A percentile compares a stretch with the other conserved stretches of the same genome.
Evolutionary conservation across 805 yeast genomes (phyloP).

Genomic region (Ogataea zsoltii): DNA sequence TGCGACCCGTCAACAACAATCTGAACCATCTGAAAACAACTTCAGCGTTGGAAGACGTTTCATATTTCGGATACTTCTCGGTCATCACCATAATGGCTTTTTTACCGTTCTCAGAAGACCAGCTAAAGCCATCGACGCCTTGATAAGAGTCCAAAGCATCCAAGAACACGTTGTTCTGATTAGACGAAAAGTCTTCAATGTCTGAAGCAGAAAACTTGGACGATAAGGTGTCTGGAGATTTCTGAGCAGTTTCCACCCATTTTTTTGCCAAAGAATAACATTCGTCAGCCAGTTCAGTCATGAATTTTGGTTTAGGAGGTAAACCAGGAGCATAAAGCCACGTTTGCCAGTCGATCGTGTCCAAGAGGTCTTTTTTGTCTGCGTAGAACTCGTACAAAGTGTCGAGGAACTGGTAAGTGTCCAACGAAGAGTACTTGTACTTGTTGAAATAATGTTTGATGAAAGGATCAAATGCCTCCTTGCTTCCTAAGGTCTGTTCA

Average conservation of each 20-base stretch:
- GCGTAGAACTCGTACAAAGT: constrained; percentile 62
- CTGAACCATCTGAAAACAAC: constrained; percentile 76
- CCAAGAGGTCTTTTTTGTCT: constrained; percentile 50
- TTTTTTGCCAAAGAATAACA: constrained; percentile 63
- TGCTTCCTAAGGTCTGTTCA: constrained; percentile 74
- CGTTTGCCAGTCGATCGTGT: constrained; percentile 77
- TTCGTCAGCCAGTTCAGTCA: constrained; percentile 73
- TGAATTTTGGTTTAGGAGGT: constrained; percentile 85
- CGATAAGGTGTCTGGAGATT: constrained; percentile 26
- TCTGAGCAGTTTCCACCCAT: constrained; percentile 53
- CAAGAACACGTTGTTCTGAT: constrained; percentile 77
- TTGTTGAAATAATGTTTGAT: constrained; percentile 74
- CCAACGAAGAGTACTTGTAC: constrained; percentile 70
- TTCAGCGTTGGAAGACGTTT: constrained; percentile 71
- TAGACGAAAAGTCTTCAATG: constrained; percentile 60
- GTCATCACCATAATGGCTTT: constrained; percentile 35
- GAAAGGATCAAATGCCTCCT: constrained; percentile 72
- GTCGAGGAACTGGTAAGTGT: constrained; percentile 79
- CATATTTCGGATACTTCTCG: constrained; percentile 41
- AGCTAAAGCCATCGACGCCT: constrained; percentile 41
- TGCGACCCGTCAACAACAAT: constrained; percentile 58
- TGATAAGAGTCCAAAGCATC: constrained; percentile 61
- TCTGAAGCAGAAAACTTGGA: constrained; percentile 49
- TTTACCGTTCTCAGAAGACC: constrained; percentile 35
- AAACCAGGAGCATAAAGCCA: constrained; percentile 85